Base-by-base conservation (phyloP, 371 early-diverging fungal genomes). In the Apophysomyces elegans region DNA sequence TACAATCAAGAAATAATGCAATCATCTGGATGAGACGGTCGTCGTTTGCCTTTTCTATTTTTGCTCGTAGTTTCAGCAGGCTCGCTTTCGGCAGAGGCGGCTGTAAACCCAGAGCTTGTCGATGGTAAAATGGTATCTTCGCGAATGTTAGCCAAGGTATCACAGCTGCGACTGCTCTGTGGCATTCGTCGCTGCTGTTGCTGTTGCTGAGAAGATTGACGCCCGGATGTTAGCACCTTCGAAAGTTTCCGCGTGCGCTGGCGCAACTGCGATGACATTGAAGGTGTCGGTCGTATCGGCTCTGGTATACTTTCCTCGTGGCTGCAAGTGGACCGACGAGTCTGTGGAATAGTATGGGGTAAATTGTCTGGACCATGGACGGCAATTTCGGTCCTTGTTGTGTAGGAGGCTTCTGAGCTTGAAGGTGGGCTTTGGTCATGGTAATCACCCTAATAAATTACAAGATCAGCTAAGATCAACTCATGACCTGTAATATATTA, bases 201-300 rank as follows among this genome's bases (percentile, higher is more conserved):
- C 18, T 60, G 61, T 39, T 13, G 36, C 14, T 44, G 32, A 26
- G 32, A 14, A 58, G 47, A 7, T 26, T 37, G 43, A 12, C 41
- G 54, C 18, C 63, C 56, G 9, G 65, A 41, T 13, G 70, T 45
- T 36, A 71, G 61, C 14, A 76, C 74, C 50, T 59, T 67, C 47
- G 66, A 76, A 12, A 67, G 56, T 66, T 74, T 74, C 46, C 58
- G 73, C 35, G 71, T 77, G 18, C 69, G 80, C 45, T 77, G 72
- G 12, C 74, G 72, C 38, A 80, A 47, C 44, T 80, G 78, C 5
- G 74, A 38, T 4, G 81, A 80, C 13, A 80, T 65, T 0, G 81
- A 77, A 2, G 64, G 44, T 2, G 59, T 68, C 2, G 81, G 81
- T 37, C 64, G 69, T 5, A 21, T 41, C 60, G 37, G 60, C 26